Conservation (phyloP, 768 basidiomycete genomes). For the Postia placenta region DNA sequence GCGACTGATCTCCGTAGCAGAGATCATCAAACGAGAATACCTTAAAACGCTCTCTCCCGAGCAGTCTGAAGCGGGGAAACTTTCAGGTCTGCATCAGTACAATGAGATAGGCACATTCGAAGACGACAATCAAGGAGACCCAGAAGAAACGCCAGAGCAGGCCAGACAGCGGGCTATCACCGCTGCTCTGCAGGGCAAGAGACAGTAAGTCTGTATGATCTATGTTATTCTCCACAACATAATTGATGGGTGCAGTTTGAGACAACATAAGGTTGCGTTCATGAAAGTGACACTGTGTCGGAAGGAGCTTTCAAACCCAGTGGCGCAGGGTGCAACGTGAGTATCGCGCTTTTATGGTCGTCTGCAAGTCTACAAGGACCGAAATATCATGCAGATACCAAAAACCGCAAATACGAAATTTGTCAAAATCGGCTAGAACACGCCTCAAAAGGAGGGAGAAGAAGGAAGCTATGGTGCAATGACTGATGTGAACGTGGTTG, state of each 20-base stretch:
- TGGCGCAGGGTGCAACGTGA: constrained; percentile 42
- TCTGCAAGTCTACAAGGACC: background rate
- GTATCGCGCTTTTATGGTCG: constrained; percentile 14
- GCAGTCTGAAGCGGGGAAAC: constrained; percentile 28
- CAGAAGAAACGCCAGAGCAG: constrained; percentile 29
- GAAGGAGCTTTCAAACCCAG: constrained; percentile 31
- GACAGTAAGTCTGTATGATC: constrained; percentile 40
- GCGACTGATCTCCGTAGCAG: constrained; percentile 68
- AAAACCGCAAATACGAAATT: constrained; percentile 40
- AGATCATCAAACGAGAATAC: constrained; percentile 83
- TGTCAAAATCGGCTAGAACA: constrained; percentile 53
- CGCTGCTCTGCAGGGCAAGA: constrained; percentile 48
- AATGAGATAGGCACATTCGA: constrained; percentile 62
- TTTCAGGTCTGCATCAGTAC: constrained; percentile 67
- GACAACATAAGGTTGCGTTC: constrained; percentile 52
- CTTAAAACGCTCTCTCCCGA: constrained; percentile 43
- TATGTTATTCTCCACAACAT: background rate
- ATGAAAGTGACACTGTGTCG: constrained; percentile 66
- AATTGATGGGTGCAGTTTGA: constrained; percentile 32
- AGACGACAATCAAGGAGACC: constrained; percentile 24
- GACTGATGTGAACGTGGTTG: no score
- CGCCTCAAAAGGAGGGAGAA: constrained; percentile 42
- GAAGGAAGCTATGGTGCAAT: constrained; percentile 19
- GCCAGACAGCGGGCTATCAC: constrained; percentile 16
- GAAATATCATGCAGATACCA: constrained; percentile 45